These are phyloP conservation scores for Botrytis galanthina DNA, from an alignment of 2,329 filamentous ascomycete species.

Conservation along the genomic window DNA sequence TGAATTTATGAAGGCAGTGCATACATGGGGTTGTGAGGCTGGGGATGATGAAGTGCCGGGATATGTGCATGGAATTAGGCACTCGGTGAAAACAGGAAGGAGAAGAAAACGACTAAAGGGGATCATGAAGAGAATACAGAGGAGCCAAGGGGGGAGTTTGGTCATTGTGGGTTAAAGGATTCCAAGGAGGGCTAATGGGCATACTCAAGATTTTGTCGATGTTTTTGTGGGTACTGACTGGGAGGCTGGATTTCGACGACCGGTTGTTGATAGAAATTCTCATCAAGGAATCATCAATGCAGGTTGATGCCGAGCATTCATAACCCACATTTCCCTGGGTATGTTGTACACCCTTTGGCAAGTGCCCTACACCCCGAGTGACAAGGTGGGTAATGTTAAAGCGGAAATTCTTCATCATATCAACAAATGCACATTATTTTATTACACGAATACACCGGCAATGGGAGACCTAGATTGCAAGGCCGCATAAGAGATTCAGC, in stretches of 20 bases:
- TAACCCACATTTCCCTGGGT: background rate
- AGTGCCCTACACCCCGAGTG: background rate
- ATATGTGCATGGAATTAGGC: background rate
- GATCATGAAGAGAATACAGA: background rate
- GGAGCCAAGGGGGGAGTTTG: background rate
- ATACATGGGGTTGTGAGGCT: conserved; percentile 2
- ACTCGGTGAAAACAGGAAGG: background rate
- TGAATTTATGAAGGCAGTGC: background rate
- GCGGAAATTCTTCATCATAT: background rate
- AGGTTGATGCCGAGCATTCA: background rate
- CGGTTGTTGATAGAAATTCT: background rate
- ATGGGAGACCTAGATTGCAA: background rate
- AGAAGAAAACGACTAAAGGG: background rate
- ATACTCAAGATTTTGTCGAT: background rate
- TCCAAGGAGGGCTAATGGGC: background rate
- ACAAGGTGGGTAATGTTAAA: background rate
- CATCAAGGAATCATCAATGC: background rate
- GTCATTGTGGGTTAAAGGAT: background rate
- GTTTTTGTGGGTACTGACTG: background rate
- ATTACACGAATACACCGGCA: background rate
- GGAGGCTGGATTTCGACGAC: background rate
- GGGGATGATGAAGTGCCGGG: background rate
- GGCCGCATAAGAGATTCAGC: background rate
- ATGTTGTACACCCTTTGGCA: background rate
- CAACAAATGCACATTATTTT: background rate